Conservation (phyloP, 2,329 filamentous ascomycete genomes). For the Penicillium crustosum region DNA sequence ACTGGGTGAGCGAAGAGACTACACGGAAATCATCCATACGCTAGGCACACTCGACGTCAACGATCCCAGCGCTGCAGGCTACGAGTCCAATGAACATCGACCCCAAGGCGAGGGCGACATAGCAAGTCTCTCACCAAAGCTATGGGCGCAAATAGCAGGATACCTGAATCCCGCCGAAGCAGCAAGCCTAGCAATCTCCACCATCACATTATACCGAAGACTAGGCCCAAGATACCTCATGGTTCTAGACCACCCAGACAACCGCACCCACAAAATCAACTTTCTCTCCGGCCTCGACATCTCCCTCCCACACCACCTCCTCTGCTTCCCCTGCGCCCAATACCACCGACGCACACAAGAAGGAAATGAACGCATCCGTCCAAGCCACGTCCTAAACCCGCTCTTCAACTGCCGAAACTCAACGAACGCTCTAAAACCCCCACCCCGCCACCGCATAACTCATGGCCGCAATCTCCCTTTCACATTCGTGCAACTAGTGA, state of each 20-base stretch:
- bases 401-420: conserved; percentile 58
- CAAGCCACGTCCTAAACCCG: conserved; percentile 56
- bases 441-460: conserved; percentile 55
- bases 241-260: conserved; percentile 43
- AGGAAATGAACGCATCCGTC: conserved; percentile 55
- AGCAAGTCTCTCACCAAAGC: conserved; percentile 43
- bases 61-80: conserved; percentile 22
- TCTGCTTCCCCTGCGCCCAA: conserved; percentile 58
- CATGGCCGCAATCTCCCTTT: conserved; percentile 58
- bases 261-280: conserved; percentile 48
- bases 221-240: conserved; percentile 45
- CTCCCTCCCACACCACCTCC: conserved; percentile 55
- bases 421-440: conserved; percentile 47
- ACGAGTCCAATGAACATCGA: conserved; percentile 23
- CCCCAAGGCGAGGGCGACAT: conserved; percentile 45
- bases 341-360: conserved; percentile 57
- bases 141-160: conserved; percentile 50
- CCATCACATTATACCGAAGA: conserved; percentile 47
- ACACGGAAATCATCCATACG: conserved; percentile 38
- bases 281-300: conserved; percentile 56
- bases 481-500: conserved; percentile 58
- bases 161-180: conserved; percentile 48
- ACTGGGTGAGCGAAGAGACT: conserved; percentile 39
- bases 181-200: conserved; percentile 52
- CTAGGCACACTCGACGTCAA: conserved; percentile 34